These are phyloP conservation scores for Komagataella populi DNA, from an alignment of 805 yeast species.

Conservation along the genomic window DNA sequence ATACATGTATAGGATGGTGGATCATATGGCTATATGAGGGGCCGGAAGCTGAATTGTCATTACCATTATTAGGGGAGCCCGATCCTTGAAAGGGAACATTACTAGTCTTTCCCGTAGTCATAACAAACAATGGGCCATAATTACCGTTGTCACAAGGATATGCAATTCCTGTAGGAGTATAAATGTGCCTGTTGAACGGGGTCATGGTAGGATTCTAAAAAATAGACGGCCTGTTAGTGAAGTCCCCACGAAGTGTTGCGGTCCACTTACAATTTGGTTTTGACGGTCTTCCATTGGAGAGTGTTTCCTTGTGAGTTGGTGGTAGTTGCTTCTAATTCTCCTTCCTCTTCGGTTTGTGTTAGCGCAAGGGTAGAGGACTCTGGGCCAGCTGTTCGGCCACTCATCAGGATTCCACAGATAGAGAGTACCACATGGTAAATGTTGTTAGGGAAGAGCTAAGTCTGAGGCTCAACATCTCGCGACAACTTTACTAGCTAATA, in stretches of 20 bases:
- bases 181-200: not conserved
- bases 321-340: conserved; percentile 4
- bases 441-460: not conserved
- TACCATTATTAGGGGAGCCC: not conserved
- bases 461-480: not conserved
- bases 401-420: not conserved
- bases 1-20: not conserved
- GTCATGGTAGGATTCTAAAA: not conserved
- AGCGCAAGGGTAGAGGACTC: conserved; percentile 8
- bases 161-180: not conserved
- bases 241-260: not conserved
- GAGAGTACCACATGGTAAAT: not conserved
- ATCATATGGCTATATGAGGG: not conserved
- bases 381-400: not conserved
- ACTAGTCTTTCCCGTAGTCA: not conserved
- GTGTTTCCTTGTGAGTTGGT: not conserved
- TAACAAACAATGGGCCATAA: not conserved
- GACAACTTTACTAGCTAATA: not conserved
- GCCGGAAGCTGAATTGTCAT: not conserved
- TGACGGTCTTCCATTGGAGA: not conserved
- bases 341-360: conserved; percentile 8
- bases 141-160: not conserved
- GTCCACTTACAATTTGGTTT: not conserved
- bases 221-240: not conserved
- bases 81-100: not conserved